Evolutionary conservation across 176 grass and related monocot genomes (phyloP), one percentile per base, ranked within the genome.

Genomic region (Eleusine coracana): DNA sequence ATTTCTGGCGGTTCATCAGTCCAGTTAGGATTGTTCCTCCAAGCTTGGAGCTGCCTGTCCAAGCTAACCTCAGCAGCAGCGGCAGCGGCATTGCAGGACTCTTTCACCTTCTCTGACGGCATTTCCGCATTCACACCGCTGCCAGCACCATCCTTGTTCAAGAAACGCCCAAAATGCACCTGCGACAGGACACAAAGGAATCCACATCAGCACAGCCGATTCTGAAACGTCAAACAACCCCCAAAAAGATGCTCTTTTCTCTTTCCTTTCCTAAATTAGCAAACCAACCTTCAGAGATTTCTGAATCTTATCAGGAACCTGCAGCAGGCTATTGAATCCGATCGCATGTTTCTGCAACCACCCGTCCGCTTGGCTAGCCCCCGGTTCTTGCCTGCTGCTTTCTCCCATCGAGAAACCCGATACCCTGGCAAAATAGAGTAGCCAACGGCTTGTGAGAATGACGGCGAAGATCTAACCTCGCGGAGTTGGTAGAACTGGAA

Each of bases 1-100:
- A 98, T 93, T 91, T 95, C 76, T 72, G 89, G 87, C 6, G 82
- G 76, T 52, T 83, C 55, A 58, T 95, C 96, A 50, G 66, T 76
- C 96, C 96, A 98, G 58, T 20, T 88, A 82, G 92, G 77, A 78
- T 95, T 87, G 34, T 86, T 74, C 80, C 48, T 85, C 96, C 92
- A 98, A 86, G 82, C 83, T 78, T 91, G 86, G 23, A 98, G 84
- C 63, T 95, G 91, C 86, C 78, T 90, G 25, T 93, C 86, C 85
- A 93, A 98, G 34, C 65, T 71, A 79, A 85, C n/a, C 36, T 91
- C 91, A 41, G 66, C 34, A 38, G 76, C 80, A 71, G 73, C 41
- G 14, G 66, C 67, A 86, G 73, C 39, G 2, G 60, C 36, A 73
- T 3, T 78, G 15, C 31, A 58, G n/a, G 78, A 68, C 38, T 34